phyloP scores from a whole-genome alignment of 352 stramenopile genomes.

The Globisporangium alternatum region DNA sequence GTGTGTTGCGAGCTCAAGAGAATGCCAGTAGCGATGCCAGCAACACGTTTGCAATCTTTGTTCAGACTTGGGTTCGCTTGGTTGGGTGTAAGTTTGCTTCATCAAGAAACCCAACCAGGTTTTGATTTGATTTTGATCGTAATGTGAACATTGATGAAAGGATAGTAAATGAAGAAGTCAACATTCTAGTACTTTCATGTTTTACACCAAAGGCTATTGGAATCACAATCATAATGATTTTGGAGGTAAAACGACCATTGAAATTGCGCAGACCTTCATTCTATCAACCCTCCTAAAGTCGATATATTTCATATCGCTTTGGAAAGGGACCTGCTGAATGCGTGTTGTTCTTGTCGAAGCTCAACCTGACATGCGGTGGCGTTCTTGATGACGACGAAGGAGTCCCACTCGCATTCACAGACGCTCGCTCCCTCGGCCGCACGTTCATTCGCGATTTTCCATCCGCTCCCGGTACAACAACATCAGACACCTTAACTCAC shows the following conservation, averaged over 20 bases:
- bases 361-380: not conserved
- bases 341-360: not conserved
- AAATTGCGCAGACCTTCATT: not conserved
- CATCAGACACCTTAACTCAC: not conserved
- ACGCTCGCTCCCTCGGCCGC: not conserved
- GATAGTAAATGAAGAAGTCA: no score
- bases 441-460: constrained; percentile 5
- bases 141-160: no score
- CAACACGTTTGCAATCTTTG: no score
- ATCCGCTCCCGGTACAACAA: not conserved
- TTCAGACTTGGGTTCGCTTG: no score
- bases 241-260: not conserved
- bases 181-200: no score
- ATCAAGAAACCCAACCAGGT: no score
- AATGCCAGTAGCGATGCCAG: no score
- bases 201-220: no score
- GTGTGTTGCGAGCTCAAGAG: no score
- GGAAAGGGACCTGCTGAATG: not conserved
- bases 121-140: no score
- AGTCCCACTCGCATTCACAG: not conserved
- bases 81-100: no score
- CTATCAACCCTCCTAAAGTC: not conserved
- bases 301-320: not conserved
- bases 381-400: constrained; percentile 1
- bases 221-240: no score